Percentiles rank a stretch among this genome's conserved stretches.
Evolutionary conservation across 2,329 filamentous ascomycete genomes (phyloP).

Genomic region (Venturia effusa): DNA sequence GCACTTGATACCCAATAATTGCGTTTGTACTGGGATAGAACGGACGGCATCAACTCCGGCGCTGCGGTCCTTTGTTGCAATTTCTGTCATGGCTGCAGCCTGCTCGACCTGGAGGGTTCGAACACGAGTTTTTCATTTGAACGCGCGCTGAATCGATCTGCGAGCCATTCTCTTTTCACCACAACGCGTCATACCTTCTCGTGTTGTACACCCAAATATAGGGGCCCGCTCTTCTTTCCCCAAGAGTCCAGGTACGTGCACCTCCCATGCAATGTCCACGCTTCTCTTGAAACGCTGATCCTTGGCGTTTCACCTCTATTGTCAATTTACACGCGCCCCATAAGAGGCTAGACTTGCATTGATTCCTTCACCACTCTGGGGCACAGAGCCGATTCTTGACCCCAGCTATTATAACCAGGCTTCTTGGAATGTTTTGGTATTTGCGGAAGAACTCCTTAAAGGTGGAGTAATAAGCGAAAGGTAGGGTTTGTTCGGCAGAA

Average conservation of each 20-base stretch:
- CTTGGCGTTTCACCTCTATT: not conserved
- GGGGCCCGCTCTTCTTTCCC: not conserved
- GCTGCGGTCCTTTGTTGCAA: not conserved
- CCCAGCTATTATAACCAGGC: not conserved
- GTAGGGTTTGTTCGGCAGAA: not conserved
- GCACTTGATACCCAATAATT: slow-evolving; percentile 3
- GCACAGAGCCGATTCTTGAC: not conserved
- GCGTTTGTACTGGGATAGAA: not conserved
- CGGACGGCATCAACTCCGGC: not conserved
- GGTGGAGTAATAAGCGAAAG: not conserved
- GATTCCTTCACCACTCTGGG: not conserved
- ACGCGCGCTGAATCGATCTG: not conserved
- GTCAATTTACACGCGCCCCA: not conserved
- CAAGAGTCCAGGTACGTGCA: not conserved
- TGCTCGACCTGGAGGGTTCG: too few relatives aligned
- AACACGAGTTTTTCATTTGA: not conserved
- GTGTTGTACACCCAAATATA: not conserved
- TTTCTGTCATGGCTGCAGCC: not conserved
- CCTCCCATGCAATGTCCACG: not conserved
- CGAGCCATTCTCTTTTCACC: not conserved
- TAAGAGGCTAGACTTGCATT: not conserved
- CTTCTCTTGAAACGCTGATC: not conserved
- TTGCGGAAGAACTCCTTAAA: not conserved
- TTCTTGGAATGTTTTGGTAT: not conserved
- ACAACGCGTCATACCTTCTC: not conserved